phyloP scores from a whole-genome alignment of 441 rosid species.

The Geranium incanum region DNA sequence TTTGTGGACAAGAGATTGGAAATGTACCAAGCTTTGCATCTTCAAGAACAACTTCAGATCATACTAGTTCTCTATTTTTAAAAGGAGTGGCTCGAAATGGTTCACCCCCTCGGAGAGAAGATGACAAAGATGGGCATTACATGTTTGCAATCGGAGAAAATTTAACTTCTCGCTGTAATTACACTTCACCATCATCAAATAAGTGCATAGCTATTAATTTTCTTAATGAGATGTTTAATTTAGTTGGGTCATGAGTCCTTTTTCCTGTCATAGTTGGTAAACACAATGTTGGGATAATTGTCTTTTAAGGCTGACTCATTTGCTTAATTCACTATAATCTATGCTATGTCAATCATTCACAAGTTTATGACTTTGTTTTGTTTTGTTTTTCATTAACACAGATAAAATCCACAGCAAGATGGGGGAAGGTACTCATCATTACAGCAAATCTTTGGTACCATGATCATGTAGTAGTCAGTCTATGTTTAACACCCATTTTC shows the following conservation, averaged over 20 bases:
- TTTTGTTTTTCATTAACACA: conserved; percentile 22
- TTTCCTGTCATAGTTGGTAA: not conserved
- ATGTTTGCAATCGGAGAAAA: conserved; percentile 65
- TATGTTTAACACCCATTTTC: conserved; percentile 1
- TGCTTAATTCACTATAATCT: conserved; percentile 23
- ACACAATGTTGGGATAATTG: not conserved
- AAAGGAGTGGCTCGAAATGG: conserved; percentile 45
- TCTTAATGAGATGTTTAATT: not conserved
- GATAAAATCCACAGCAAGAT: conserved; percentile 77
- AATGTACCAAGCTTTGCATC: conserved; percentile 70
- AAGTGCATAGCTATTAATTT: not conserved
- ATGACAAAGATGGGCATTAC: conserved; percentile 90
- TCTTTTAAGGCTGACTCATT: conserved; percentile 33
- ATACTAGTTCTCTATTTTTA: conserved; percentile 41
- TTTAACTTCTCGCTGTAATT: conserved; percentile 69
- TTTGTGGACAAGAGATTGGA: conserved; percentile 58
- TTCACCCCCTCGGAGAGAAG: conserved; percentile 91
- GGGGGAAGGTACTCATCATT: conserved; percentile 79
- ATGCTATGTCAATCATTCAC: not conserved
- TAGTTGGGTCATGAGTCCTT: not conserved
- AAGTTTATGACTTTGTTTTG: not conserved
- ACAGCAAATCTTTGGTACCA: not conserved
- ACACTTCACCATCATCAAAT: conserved; percentile 9
- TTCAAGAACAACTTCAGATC: conserved; percentile 42
- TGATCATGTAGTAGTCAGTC: not conserved